Percentiles rank a stretch among this genome's conserved stretches.
Conservation (phyloP, 1,139 yeast genomes). For the Magnusiomyces paraingens region DNA sequence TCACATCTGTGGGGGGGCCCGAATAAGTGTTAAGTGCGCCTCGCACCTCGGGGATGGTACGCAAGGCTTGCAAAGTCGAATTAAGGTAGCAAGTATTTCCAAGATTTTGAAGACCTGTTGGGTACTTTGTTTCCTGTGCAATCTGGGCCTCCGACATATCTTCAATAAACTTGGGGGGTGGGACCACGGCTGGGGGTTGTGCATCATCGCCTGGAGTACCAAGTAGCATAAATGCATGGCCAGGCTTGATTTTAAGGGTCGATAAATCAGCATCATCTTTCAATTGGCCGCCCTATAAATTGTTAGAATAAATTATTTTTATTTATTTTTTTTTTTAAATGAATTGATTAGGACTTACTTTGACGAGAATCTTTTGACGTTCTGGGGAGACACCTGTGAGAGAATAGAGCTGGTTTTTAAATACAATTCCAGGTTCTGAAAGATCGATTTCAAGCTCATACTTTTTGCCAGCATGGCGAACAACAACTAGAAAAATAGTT, state of each 20-base stretch:
- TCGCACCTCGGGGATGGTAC: conserved; percentile 55
- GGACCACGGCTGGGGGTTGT: conserved; percentile 43
- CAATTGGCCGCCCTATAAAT: conserved; percentile 61
- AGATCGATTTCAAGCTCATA: conserved; percentile 60
- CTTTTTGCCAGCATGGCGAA: conserved; percentile 81
- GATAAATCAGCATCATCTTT: conserved; percentile 55
- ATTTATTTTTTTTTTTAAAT: too few relatives aligned
- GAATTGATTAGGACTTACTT: too few relatives aligned
- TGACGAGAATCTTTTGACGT: conserved; percentile 83
- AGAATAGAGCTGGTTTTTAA: conserved; percentile 65
- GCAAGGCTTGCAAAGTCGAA: conserved; percentile 77
- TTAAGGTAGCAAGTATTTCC: conserved; percentile 96
- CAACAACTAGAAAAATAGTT: conserved; percentile 37
- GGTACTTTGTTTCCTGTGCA: conserved; percentile 35
- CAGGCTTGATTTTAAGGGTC: conserved; percentile 51
- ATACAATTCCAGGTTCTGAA: conserved; percentile 47
- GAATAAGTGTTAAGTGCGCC: conserved; percentile 27
- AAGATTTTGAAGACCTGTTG: conserved; percentile 78
- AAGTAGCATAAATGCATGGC: conserved; percentile 74
- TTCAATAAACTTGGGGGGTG: conserved; percentile 57
- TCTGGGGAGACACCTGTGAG: conserved; percentile 76
- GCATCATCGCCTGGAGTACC: conserved; percentile 83
- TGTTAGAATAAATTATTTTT: not conserved
- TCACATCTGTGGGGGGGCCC: conserved; percentile 20
- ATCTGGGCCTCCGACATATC: conserved; percentile 51